Conservation (phyloP, 768 basidiomycete species). For the Punctularia strigosozonata region DNA sequence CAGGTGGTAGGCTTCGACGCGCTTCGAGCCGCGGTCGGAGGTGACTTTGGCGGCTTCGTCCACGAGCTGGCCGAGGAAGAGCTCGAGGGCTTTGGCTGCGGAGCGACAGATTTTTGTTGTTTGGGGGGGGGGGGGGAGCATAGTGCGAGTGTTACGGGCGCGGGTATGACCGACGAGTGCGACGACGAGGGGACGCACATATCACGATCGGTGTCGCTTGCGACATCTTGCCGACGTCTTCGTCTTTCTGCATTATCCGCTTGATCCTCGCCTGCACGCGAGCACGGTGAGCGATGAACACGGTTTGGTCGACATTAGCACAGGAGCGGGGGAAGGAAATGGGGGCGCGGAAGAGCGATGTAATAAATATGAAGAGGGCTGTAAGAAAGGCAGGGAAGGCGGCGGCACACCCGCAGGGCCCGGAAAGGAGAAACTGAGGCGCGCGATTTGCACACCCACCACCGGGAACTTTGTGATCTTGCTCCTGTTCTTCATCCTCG, state of each 20-base stretch:
- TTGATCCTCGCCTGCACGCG: conserved; percentile 81
- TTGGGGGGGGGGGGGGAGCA: not conserved
- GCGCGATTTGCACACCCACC: conserved; percentile 31
- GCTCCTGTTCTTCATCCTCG: conserved; percentile 76
- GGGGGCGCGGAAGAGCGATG: not conserved
- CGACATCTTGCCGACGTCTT: conserved; percentile 97
- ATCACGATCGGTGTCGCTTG: conserved; percentile 95
- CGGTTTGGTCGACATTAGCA: not conserved
- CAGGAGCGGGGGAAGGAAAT: not conserved
- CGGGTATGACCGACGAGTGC: not conserved
- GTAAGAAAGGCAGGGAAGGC: no score
- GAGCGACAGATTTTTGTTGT: not conserved
- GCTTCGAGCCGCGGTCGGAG: conserved; percentile 64
- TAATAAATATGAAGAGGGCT: not conserved
- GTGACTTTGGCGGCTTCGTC: conserved; percentile 79
- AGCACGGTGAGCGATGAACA: not conserved
- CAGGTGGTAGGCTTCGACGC: conserved; percentile 91
- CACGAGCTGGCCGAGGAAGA: conserved; percentile 79
- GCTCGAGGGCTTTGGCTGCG: conserved; percentile 86
- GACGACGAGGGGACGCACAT: conserved; percentile 43
- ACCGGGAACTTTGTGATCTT: conserved; percentile 89
- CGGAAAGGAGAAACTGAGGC: no score
- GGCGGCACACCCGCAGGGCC: no score
- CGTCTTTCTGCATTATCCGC: conserved; percentile 99
- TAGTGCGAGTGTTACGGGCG: conserved; percentile 1